These are phyloP conservation scores for Coniferiporia weirii DNA, from an alignment of 1,284 basidiomycete genomes.

Conservation along the genomic window DNA sequence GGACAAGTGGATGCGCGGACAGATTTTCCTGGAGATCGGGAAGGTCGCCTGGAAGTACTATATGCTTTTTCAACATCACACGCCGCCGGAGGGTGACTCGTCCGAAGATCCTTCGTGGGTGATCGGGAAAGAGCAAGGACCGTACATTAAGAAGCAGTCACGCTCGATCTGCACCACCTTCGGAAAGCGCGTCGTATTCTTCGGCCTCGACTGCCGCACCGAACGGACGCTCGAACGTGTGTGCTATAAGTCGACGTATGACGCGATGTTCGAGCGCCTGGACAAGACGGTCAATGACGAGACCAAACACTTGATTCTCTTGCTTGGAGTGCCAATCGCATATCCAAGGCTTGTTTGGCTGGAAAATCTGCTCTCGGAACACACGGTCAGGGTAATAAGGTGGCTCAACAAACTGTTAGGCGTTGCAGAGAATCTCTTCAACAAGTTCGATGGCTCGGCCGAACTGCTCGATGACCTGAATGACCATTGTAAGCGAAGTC, in stretches of 20 bases:
- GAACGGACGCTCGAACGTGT: constrained; percentile 31
- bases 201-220: constrained; percentile 32
- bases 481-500: constrained; percentile 25
- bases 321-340: constrained; percentile 30
- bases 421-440: constrained; percentile 20
- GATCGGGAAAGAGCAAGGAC: constrained; percentile 20
- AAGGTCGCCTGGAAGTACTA: constrained; percentile 31
- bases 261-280: constrained; percentile 27
- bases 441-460: constrained; percentile 30
- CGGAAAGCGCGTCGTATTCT: constrained; percentile 24
- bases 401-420: constrained; percentile 22
- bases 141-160: constrained; percentile 22
- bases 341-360: constrained; percentile 24
- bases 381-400: constrained; percentile 18
- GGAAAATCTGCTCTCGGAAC: constrained; percentile 21
- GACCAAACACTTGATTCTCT: constrained; percentile 28
- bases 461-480: constrained; percentile 34
- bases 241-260: constrained; percentile 29
- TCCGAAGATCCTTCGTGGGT: constrained; percentile 22
- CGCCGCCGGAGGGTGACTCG: constrained; percentile 19
- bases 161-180: constrained; percentile 23
- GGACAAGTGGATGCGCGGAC: constrained; percentile 27
- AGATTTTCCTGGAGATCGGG: constrained; percentile 28
- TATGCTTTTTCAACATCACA: constrained; percentile 32
- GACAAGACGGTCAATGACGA: constrained; percentile 24